Evolutionary conservation across 495 filamentous ascomycete genomes (phyloP).

Genomic region (Penicillium pulvis): DNA sequence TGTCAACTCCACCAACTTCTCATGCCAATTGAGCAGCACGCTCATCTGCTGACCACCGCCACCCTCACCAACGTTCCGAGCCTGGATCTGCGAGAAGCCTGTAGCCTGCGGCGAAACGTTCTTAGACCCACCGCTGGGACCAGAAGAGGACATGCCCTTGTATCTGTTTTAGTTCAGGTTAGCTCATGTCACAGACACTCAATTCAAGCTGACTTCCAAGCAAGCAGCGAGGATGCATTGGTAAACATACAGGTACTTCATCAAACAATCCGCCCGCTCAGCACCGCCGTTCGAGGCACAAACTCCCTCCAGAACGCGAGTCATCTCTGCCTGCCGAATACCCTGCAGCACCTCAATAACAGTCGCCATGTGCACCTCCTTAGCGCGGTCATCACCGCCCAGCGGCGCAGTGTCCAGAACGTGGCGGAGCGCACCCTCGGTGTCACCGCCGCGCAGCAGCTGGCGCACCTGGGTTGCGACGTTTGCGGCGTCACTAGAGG

Average conservation of each 20-base stretch:
- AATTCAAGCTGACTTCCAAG: background rate
- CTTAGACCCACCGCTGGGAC: slow-evolving; percentile 36
- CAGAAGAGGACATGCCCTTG: slow-evolving; percentile 75
- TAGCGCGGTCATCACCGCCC: slow-evolving; percentile 71
- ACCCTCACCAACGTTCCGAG: slow-evolving; percentile 67
- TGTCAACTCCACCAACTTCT: slow-evolving; percentile 89
- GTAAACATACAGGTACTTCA: slow-evolving; percentile 52
- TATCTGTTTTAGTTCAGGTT: slow-evolving; percentile 51
- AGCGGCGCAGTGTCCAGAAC: slow-evolving; percentile 77
- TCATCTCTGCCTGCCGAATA: slow-evolving; percentile 90
- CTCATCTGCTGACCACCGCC: slow-evolving; percentile 88
- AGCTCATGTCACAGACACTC: slow-evolving; percentile 1
- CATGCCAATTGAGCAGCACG: slow-evolving; percentile 91
- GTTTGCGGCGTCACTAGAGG: slow-evolving; percentile 69
- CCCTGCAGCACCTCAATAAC: slow-evolving; percentile 87
- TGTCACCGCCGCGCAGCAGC: slow-evolving; percentile 79
- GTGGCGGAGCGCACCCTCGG: slow-evolving; percentile 77
- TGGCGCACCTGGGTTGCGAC: slow-evolving; percentile 79
- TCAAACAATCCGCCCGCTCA: slow-evolving; percentile 60
- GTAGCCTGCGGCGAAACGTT: slow-evolving; percentile 76
- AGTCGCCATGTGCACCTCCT: slow-evolving; percentile 80
- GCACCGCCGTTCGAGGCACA: slow-evolving; percentile 69
- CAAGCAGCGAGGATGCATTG: background rate
- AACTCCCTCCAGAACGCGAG: slow-evolving; percentile 74
- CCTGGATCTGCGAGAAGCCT: slow-evolving; percentile 79